Evolutionary conservation across 257 asterid species (phyloP).

Genomic region (Thymus quinquecostatus): DNA sequence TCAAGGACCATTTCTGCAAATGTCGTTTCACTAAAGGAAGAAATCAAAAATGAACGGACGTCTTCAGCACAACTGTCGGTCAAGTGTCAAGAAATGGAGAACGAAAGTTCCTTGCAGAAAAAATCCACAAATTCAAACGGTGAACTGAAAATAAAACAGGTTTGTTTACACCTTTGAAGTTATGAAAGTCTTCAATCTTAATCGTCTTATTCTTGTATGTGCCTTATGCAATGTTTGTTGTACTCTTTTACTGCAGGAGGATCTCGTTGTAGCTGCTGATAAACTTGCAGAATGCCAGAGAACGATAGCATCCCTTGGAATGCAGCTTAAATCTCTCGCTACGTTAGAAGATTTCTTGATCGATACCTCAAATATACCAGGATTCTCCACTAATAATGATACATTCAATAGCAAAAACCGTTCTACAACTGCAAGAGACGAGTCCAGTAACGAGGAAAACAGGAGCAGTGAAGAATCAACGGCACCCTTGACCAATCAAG

Average conservation of each 20-base stretch:
- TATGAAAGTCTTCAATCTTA: neutral
- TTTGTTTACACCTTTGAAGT: constrained; percentile 15
- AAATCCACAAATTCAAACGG: constrained; percentile 35
- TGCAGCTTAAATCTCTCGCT: constrained; percentile 74
- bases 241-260: constrained; percentile 53
- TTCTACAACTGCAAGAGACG: constrained; percentile 34
- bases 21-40: constrained; percentile 42
- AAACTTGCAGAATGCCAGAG: constrained; percentile 85
- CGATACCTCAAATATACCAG: constrained; percentile 69
- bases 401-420: constrained; percentile 32
- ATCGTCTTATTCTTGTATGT: neutral
- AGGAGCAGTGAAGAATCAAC: constrained; percentile 49
- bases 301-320: constrained; percentile 81
- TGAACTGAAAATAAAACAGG: constrained; percentile 70
- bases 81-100: constrained; percentile 59
- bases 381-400: constrained; percentile 45
- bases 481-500: constrained; percentile 35
- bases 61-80: constrained; percentile 43
- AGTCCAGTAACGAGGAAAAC: constrained; percentile 20
- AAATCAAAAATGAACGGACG: constrained; percentile 44
- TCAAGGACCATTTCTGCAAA: constrained; percentile 51
- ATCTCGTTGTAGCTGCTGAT: constrained; percentile 69
- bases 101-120: constrained; percentile 48
- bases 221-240: neutral
- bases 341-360: constrained; percentile 84